Evolutionary conservation across 2,329 filamentous ascomycete species (phyloP).

Genomic region (Ophiostoma himal-ulmi): DNA sequence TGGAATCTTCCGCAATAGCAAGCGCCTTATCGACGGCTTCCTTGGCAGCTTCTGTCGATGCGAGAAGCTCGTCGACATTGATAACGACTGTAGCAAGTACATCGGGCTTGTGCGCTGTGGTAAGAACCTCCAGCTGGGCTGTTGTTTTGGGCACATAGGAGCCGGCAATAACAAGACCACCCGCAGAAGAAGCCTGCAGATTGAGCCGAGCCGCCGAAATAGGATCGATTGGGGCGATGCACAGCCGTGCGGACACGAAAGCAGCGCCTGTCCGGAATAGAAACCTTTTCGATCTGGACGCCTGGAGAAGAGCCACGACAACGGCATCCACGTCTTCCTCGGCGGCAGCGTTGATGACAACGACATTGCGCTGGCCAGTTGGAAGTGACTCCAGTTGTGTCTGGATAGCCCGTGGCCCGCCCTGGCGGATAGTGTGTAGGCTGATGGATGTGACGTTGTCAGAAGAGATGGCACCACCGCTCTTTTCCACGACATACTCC

Average conservation of each 20-base stretch:
- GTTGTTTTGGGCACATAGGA: neutral
- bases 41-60: neutral
- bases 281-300: slow-evolving; percentile 31
- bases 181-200: neutral
- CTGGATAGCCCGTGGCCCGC: neutral
- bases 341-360: slow-evolving; percentile 45
- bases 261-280: slow-evolving; percentile 24
- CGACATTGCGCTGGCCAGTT: slow-evolving; percentile 33
- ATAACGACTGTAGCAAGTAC: neutral
- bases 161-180: neutral
- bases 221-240: neutral
- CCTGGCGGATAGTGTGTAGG: neutral
- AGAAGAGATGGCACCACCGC: neutral
- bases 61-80: neutral
- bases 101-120: neutral
- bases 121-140: neutral
- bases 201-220: neutral
- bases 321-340: slow-evolving; percentile 51
- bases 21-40: neutral
- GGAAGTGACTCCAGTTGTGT: slow-evolving; percentile 30
- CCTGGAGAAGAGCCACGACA: slow-evolving; percentile 41
- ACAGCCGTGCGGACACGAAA: neutral
- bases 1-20: neutral
- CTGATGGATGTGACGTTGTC: neutral
- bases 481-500: neutral